A percentile compares a stretch with the other conserved stretches of the same genome.
phyloP scores from a whole-genome alignment of 2,329 filamentous ascomycete species.

The Xylogone sp. region DNA sequence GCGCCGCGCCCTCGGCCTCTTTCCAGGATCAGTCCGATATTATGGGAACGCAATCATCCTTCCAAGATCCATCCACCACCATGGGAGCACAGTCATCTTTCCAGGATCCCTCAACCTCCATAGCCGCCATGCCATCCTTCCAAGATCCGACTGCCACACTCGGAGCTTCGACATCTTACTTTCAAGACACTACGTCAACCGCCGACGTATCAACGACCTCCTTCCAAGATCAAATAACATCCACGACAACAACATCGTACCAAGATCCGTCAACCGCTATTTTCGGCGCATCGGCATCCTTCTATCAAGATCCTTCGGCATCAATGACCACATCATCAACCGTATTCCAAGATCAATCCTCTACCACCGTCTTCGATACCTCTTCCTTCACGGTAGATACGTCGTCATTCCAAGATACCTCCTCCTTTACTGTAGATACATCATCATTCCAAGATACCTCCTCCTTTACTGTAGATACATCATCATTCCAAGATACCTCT shows the following conservation, averaged over 20 bases:
- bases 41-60: background rate
- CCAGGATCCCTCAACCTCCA: background rate
- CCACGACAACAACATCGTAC: background rate
- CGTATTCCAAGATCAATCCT: background rate
- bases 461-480: background rate
- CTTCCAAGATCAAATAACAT: background rate
- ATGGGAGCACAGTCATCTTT: background rate
- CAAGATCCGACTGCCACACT: background rate
- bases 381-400: background rate
- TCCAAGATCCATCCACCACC: background rate
- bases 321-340: background rate
- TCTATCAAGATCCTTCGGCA: background rate
- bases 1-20: too few species aligned
- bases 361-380: background rate
- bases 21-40: background rate
- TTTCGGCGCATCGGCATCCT: background rate
- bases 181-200: background rate
- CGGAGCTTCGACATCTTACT: background rate
- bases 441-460: background rate
- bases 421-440: background rate
- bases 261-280: background rate
- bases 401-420: background rate
- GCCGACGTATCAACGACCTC: background rate
- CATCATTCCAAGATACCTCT: background rate
- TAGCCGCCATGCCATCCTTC: background rate